These are phyloP conservation scores for Allium cepa DNA, from an alignment of 106 monocot genomes.

Conservation along the genomic window DNA sequence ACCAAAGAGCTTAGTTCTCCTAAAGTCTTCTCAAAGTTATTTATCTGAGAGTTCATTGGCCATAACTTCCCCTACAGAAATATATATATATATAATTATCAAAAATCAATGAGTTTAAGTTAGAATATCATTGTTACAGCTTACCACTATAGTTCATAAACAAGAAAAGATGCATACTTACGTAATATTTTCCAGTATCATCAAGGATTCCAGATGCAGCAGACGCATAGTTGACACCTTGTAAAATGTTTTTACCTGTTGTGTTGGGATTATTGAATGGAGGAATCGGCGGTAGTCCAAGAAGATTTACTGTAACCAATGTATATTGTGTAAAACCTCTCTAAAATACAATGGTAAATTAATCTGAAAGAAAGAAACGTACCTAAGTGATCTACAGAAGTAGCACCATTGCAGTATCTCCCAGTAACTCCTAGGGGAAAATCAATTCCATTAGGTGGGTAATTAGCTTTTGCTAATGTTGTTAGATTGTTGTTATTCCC, in stretches of 20 bases:
- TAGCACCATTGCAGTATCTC: constrained; percentile 37
- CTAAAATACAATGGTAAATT: neutral
- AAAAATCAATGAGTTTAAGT: too few relatives aligned
- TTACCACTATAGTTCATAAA: too few relatives aligned
- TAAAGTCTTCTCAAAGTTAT: constrained; percentile 28
- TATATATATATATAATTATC: too few relatives aligned
- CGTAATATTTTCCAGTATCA: constrained; percentile 45
- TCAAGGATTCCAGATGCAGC: constrained; percentile 56
- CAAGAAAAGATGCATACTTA: neutral
- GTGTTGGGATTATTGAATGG: constrained; percentile 44
- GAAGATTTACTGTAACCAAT: constrained; percentile 22
- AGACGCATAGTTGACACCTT: constrained; percentile 61
- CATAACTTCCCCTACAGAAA: constrained; percentile 27
- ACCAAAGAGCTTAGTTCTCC: constrained; percentile 19
- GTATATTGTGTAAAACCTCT: neutral
- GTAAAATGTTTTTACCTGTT: constrained; percentile 9
- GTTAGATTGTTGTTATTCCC: constrained; percentile 40
- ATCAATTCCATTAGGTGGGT: constrained; percentile 33
- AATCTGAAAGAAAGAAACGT: neutral
- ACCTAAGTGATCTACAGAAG: constrained; percentile 32
- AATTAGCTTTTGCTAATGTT: constrained; percentile 33
- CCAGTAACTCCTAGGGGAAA: constrained; percentile 33
- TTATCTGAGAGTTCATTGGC: constrained; percentile 43
- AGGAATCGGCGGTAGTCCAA: constrained; percentile 48
- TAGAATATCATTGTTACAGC: too few relatives aligned